Base-by-base conservation (phyloP, 768 basidiomycete genomes). In the Pisolithus sp. region DNA sequence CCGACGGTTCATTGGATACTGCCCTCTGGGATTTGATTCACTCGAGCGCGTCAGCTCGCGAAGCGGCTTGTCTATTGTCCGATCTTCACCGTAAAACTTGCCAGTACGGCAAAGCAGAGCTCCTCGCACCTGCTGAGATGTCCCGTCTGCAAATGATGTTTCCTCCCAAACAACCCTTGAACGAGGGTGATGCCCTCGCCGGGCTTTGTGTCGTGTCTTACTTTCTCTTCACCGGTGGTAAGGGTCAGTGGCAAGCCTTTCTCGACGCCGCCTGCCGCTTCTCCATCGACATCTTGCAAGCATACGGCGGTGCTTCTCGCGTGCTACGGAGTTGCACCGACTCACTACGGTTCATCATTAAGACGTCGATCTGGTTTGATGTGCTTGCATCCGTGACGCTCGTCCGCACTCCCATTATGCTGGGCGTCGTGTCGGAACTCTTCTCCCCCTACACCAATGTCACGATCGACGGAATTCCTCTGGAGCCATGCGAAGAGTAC, bases 291-390 rank as follows among this genome's bases (percentile, higher is more conserved):
- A 59, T 83, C 20, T 73, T 89, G 49, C 55, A 71, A 60, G 71
- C 52, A 58, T 63, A 15, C 59, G 52, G 59, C 30, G 72, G 74
- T 23, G 73, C 77, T 8, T 68, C 70, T 49, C 71, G 73, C 45
- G 75, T 76, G 7, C 72, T 87, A 12, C 52, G 71, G 31, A 51
- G 55, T 15, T 81, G 77, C 57, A 56, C 62, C 20, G 76, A 73
- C 73, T 80, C 72, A 69, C 76, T 71, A 65, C 78, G 69, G 36
- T 90, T 90, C 67, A 83, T 91, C 62, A 76, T 90, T 69, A 89
- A 89, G 67, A 85, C 89, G 24, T 81, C 86, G 15, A 82, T 91
- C 50, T 92, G 89, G 89, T 89, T 91, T 65, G 89, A 92, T 63
- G 86, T 91, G 34, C 75, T 91, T 48, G 88, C 86, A 7, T 81